Evolutionary conservation across 2,329 filamentous ascomycete genomes (phyloP).

Genomic region (Talaromyces sp.): DNA sequence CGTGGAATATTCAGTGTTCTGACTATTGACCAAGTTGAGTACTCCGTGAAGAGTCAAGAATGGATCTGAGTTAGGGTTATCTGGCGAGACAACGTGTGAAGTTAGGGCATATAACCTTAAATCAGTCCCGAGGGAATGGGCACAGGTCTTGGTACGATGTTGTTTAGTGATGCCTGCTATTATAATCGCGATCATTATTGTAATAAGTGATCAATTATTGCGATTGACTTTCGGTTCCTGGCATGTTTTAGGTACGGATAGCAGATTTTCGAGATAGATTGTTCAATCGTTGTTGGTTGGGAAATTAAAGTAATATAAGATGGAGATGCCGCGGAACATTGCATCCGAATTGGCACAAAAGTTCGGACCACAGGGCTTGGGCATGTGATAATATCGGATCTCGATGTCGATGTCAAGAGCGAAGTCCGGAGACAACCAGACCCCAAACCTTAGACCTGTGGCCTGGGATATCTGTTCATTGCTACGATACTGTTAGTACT

Average conservation of each 20-base stretch:
- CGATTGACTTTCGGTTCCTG: conserved; percentile 15
- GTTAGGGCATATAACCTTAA: neutral
- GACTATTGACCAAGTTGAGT: neutral
- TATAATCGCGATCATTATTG: neutral
- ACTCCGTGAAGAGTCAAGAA: neutral
- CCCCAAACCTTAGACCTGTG: neutral
- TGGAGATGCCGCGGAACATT: neutral
- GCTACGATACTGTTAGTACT: neutral
- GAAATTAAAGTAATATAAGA: conserved; percentile 1
- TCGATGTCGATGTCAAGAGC: neutral
- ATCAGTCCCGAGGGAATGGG: neutral
- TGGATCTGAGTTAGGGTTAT: neutral
- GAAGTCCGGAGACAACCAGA: too few species aligned
- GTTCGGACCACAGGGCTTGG: neutral
- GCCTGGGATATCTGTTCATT: neutral
- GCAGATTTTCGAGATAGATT: neutral
- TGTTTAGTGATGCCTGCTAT: neutral
- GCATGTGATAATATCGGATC: neutral
- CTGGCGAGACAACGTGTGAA: neutral
- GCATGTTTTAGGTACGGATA: neutral
- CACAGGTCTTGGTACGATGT: neutral
- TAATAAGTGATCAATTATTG: neutral
- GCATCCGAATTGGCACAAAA: neutral
- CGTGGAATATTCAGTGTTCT: neutral
- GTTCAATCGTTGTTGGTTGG: neutral